Conservation (phyloP, 1,284 basidiomycete species). For the Peniophora sp. region DNA sequence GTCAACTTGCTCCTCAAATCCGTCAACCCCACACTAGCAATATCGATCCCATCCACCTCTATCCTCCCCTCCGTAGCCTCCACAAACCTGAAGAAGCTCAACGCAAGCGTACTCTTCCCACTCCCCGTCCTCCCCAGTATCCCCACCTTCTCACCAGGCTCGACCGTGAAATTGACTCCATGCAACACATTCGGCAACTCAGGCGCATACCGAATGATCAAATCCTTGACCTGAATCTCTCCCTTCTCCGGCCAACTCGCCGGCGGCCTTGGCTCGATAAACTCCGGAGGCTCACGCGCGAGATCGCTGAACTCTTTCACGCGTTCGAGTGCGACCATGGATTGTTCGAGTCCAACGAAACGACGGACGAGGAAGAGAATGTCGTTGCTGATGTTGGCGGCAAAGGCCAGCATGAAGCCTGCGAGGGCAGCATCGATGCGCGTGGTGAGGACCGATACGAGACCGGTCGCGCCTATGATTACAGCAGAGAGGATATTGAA, state of each 20-base stretch:
- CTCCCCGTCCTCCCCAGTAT: conserved; percentile 87
- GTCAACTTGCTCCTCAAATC: conserved; percentile 82
- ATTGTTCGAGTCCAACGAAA: conserved; percentile 84
- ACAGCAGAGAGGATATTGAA: conserved; percentile 77
- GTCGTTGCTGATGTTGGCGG: conserved; percentile 67
- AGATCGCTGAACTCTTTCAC: conserved; percentile 88
- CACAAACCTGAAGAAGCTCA: conserved; percentile 94
- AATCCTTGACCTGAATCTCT: conserved; percentile 69
- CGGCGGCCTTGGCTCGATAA: conserved; percentile 79
- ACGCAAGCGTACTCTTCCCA: conserved; percentile 85
- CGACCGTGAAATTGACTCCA: conserved; percentile 70
- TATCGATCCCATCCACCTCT: conserved; percentile 83
- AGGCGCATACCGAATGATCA: conserved; percentile 84
- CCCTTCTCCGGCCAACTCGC: conserved; percentile 78
- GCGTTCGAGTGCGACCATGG: conserved; percentile 91
- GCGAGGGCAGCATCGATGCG: conserved; percentile 72
- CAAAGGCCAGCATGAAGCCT: conserved; percentile 81
- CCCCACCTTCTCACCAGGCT: conserved; percentile 77
- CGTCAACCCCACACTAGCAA: conserved; percentile 78
- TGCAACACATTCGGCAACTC: conserved; percentile 85
- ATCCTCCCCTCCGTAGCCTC: conserved; percentile 83
- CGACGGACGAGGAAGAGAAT: conserved; percentile 52
- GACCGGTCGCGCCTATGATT: conserved; percentile 66
- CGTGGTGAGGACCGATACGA: conserved; percentile 62
- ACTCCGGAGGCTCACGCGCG: conserved; percentile 69